phyloP scores from a whole-genome alignment of 2,329 filamentous ascomycete genomes.

The Purpureocillium takamizusanense region DNA sequence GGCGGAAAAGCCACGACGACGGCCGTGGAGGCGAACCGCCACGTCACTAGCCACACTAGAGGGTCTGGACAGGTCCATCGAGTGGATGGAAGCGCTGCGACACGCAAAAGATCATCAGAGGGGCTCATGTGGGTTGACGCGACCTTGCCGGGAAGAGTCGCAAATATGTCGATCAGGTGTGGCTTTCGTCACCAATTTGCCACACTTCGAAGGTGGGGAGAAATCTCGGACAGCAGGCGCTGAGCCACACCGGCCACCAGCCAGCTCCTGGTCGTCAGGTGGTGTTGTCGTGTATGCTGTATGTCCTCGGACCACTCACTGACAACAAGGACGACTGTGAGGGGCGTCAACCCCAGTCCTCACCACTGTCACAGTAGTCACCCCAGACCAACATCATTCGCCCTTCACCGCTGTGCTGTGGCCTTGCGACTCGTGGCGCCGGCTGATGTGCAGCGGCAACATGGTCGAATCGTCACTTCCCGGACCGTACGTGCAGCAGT shows the following conservation, averaged over 20 bases:
- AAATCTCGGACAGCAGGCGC: not conserved
- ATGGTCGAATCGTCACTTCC: too few species aligned
- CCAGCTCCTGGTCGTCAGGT: too few species aligned
- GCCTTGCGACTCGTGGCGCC: too few species aligned
- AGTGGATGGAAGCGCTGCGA: not conserved
- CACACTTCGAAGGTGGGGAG: not conserved
- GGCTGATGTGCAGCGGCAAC: too few species aligned
- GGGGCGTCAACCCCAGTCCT: too few species aligned
- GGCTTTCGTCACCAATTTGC: slow-evolving; percentile 3
- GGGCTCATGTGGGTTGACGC: not conserved
- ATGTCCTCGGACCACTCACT: too few species aligned
- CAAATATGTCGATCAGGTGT: not conserved
- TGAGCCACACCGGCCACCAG: slow-evolving; percentile 4
- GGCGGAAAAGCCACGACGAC: slow-evolving; percentile 1
- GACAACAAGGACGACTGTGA: too few species aligned
- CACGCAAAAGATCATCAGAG: not conserved
- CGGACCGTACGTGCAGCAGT: too few species aligned
- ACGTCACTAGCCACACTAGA: slow-evolving; percentile 10
- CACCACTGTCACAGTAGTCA: too few species aligned
- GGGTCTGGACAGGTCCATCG: slow-evolving; percentile 4
- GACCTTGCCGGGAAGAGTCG: not conserved
- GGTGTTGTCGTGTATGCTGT: too few species aligned
- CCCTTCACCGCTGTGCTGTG: too few species aligned
- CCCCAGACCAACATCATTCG: too few species aligned
- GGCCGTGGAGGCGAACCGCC: slow-evolving; percentile 7